Evolutionary conservation across 208 protist genomes (phyloP).

Genomic region (Naegleria fowleri): DNA sequence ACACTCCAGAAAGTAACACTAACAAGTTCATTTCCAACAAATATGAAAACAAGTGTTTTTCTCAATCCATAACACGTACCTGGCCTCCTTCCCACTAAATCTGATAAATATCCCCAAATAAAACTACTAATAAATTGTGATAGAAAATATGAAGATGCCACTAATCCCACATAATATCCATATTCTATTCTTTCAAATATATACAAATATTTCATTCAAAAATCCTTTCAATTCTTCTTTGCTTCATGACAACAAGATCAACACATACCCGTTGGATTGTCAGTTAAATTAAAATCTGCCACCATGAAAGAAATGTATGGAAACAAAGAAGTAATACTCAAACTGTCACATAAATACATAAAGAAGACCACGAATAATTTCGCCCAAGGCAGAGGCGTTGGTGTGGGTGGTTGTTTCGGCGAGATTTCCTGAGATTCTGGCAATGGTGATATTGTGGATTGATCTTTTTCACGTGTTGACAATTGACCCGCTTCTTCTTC

Average conservation of each 20-base stretch:
- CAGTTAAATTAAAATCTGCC: not conserved
- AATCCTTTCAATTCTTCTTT: no score
- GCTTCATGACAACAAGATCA: no score
- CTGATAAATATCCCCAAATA: not conserved
- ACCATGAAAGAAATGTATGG: not conserved
- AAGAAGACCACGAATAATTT: not conserved
- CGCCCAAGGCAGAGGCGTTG: not conserved
- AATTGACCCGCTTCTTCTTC: no score
- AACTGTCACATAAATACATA: not conserved
- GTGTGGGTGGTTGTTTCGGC: no score
- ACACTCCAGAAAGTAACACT: not conserved
- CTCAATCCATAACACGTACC: not conserved
- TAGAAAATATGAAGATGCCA: not conserved
- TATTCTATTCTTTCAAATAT: no score
- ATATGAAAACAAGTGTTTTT: not conserved
- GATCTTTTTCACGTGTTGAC: no score
- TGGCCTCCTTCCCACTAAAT: not conserved
- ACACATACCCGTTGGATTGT: not conserved
- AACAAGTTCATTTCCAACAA: not conserved
- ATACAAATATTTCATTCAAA: no score
- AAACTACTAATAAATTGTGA: not conserved
- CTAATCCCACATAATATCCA: conserved; percentile 22
- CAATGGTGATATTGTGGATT: no score
- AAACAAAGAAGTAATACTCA: not conserved
- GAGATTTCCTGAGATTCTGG: no score